Percentiles rank a stretch among this genome's conserved stretches.
These are phyloP conservation scores for Areca catechu DNA, from an alignment of 176 grass and related monocot species.

Conservation along the genomic window DNA sequence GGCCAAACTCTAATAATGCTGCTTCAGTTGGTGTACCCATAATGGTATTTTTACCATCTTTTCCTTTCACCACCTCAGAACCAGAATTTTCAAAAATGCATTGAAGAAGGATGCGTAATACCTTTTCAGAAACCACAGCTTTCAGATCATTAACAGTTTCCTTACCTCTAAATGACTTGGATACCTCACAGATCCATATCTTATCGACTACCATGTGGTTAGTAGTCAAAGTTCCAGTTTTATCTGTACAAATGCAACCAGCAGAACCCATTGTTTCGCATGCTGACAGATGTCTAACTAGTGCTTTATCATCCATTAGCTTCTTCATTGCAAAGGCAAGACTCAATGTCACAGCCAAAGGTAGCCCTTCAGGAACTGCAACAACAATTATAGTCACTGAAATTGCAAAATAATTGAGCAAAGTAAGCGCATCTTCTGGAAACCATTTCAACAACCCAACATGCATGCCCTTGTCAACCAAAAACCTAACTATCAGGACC, in stretches of 20 bases:
- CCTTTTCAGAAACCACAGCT: constrained; percentile 43
- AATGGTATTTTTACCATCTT: constrained; percentile 57
- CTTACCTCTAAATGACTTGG: constrained; percentile 33
- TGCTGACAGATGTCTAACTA: constrained; percentile 76
- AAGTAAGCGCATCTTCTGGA: constrained; percentile 63
- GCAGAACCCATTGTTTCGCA: constrained; percentile 97
- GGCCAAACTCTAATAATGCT: constrained; percentile 76
- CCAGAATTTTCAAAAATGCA: constrained; percentile 80
- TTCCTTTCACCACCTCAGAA: constrained; percentile 79
- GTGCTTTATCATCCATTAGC: constrained; percentile 90
- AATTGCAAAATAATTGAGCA: constrained; percentile 84
- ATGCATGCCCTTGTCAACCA: constrained; percentile 37
- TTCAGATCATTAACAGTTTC: constrained; percentile 40
- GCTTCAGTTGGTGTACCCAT: constrained; percentile 84
- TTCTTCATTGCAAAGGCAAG: constrained; percentile 99
- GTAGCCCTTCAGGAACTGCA: constrained; percentile 93
- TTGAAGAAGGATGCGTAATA: constrained; percentile 46
- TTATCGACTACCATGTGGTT: constrained; percentile 95
- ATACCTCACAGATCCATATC: constrained; percentile 72
- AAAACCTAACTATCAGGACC: constrained; percentile 67
- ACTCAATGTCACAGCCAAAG: constrained; percentile 89
- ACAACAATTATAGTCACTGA: constrained; percentile 96
- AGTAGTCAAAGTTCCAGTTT: constrained; percentile 95
- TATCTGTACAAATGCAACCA: constrained; percentile 91
- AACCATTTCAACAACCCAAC: constrained; percentile 69